phyloP scores from a whole-genome alignment of 2,329 filamentous ascomycete species.

The Botryotinia convoluta region DNA sequence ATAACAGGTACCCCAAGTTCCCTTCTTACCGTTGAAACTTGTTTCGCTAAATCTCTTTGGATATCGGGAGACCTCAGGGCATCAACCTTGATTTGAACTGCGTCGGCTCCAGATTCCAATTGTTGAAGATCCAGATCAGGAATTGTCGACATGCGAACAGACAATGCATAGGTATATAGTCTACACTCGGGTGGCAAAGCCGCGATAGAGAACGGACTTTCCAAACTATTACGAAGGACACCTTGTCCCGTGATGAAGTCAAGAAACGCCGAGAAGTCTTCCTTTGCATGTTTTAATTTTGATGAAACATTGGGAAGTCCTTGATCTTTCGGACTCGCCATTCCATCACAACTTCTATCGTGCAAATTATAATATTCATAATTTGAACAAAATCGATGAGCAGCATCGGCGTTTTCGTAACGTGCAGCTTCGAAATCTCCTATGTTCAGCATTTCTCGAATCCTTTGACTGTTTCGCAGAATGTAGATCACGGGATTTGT shows the following conservation, averaged over 20 bases:
- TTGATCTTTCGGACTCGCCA: slow-evolving; percentile 43
- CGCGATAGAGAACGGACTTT: slow-evolving; percentile 59
- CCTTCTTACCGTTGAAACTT: slow-evolving; percentile 56
- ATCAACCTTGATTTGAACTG: slow-evolving; percentile 59
- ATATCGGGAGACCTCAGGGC: slow-evolving; percentile 50
- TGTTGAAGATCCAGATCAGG: slow-evolving; percentile 51
- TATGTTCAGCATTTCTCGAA: slow-evolving; percentile 50
- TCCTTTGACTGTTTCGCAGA: slow-evolving; percentile 61
- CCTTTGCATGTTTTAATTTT: slow-evolving; percentile 52
- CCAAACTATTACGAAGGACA: slow-evolving; percentile 50
- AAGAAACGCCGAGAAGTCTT: slow-evolving; percentile 59
- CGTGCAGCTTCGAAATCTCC: slow-evolving; percentile 44
- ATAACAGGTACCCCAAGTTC: slow-evolving; percentile 56
- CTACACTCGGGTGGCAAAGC: slow-evolving; percentile 58
- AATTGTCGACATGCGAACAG: slow-evolving; percentile 58
- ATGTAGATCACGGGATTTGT: slow-evolving; percentile 71
- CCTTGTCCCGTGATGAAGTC: slow-evolving; percentile 55
- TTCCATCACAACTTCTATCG: slow-evolving; percentile 42
- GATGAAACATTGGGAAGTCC: slow-evolving; percentile 47
- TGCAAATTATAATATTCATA: slow-evolving; percentile 63
- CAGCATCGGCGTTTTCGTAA: slow-evolving; percentile 44
- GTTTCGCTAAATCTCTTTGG: slow-evolving; percentile 50
- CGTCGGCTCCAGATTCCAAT: slow-evolving; percentile 58
- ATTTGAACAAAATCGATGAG: slow-evolving; percentile 53
- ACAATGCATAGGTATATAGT: slow-evolving; percentile 65